Evolutionary conservation across 164 flowering plant species (phyloP), one percentile per base, ranked within the genome.

Genomic region (Akebia trifoliata): DNA sequence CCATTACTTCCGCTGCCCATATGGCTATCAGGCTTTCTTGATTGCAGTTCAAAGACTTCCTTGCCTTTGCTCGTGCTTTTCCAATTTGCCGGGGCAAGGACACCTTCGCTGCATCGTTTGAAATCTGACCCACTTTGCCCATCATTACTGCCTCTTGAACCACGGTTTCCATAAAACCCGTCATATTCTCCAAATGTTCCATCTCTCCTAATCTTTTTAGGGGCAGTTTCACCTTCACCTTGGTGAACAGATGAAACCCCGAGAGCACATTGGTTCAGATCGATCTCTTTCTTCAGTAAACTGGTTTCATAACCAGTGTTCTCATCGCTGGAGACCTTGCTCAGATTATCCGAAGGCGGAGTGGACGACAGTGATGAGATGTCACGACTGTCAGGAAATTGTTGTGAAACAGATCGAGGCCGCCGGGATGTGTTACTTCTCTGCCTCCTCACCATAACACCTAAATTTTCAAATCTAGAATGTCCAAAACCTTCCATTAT

Each of bases 351-450:
- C 3, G 83, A 78, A 61, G 74, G 69, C 17, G 79, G 80, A 11
- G 77, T 65, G 5, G 81, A 67, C 37, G 82, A 61, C 8, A 30
- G 48, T 42, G 37, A 42, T 28, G 32, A 2, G 43, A 38, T 82
- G 78, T 28, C 46, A 17, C 15, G 70, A 44, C 55, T 50, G 18
- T 73, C 82, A 24, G 67, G 24, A 10, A 62, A 14, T 38, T 71
- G 15, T 15, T 75, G 77, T 31, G 78, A 61, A 47, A 85, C 87
- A 49, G 83, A 72, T 30, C 76, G 76, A 66, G 90, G 90, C 25
- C 87, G 72, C 20, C 89, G 78, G 15, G 68, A 74, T 10, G 76
- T 63, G 57, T 66, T 85, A 57, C 77, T 88, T 65, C 97, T 80
- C 71, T 64, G 83, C 67, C 58, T 86, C 65, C 80, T 79, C 20